These are phyloP conservation scores for Penicillium bialowiezense DNA, from an alignment of 495 filamentous ascomycete species.

Conservation along the genomic window DNA sequence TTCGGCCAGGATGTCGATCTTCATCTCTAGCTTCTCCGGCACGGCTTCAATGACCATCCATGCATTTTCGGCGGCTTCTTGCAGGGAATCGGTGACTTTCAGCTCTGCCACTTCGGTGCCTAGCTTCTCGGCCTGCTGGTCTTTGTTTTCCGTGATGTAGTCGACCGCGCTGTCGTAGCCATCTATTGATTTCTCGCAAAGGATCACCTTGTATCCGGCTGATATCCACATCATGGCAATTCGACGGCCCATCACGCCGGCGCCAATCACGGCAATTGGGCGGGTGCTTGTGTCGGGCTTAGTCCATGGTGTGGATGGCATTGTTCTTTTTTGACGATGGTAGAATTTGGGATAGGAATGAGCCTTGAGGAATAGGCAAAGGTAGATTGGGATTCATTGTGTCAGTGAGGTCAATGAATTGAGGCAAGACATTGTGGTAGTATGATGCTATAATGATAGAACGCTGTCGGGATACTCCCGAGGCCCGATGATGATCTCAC, in stretches of 20 bases:
- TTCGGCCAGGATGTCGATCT: constrained; percentile 15
- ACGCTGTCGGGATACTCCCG: not conserved
- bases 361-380: not conserved
- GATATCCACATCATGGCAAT: constrained; percentile 31
- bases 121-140: constrained; percentile 27
- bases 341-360: not conserved
- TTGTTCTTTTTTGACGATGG: not conserved
- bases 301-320: constrained; percentile 15
- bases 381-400: not conserved
- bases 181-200: constrained; percentile 30
- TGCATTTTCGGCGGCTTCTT: constrained; percentile 38
- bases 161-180: constrained; percentile 18
- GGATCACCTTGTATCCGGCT: constrained; percentile 29
- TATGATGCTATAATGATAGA: constrained; percentile 8
- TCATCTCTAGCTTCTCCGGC: constrained; percentile 18
- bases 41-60: constrained; percentile 31
- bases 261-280: constrained; percentile 40
- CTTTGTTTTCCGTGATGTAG: constrained; percentile 31
- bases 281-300: constrained; percentile 24
- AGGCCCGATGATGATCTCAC: constrained; percentile 12
- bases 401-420: not conserved
- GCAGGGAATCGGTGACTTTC: constrained; percentile 25
- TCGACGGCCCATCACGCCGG: constrained; percentile 40
- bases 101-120: constrained; percentile 26
- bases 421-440: not conserved